Percentiles rank a stretch among this genome's conserved stretches.
These are phyloP conservation scores for Oxyria digyna DNA, from an alignment of 148 eudicot genomes.

Conservation along the genomic window DNA sequence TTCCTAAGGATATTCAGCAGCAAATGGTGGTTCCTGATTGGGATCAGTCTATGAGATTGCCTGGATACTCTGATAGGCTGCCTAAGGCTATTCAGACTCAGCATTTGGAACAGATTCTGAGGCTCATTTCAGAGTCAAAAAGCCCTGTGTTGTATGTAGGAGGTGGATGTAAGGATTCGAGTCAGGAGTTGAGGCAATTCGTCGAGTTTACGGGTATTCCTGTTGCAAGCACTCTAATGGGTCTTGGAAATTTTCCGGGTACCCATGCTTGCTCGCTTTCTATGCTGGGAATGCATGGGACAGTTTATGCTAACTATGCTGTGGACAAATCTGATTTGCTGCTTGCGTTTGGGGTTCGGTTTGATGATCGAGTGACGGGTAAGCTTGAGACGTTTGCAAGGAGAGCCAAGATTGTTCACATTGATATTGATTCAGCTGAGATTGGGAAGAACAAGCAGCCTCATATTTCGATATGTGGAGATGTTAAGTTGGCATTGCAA, in stretches of 20 bases:
- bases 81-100: conserved; percentile 29
- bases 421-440: conserved; percentile 88
- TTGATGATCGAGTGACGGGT: conserved; percentile 27
- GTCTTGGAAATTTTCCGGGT: too few relatives aligned
- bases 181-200: conserved; percentile 17
- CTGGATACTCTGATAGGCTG: conserved; percentile 60
- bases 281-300: conserved; percentile 75
- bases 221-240: conserved; percentile 61
- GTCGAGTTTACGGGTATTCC: conserved; percentile 57
- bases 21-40: conserved; percentile 65
- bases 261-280: conserved; percentile 34
- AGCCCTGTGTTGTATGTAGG: conserved; percentile 57
- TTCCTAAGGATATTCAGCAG: conserved; percentile 89
- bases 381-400: conserved; percentile 21
- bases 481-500: conserved; percentile 49
- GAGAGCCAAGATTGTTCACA: conserved; percentile 84
- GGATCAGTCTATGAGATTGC: conserved; percentile 45
- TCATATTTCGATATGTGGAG: conserved; percentile 68
- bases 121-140: conserved; percentile 56
- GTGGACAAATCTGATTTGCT: conserved; percentile 20
- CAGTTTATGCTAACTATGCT: conserved; percentile 57
- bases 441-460: conserved; percentile 94
- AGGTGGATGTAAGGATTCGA: conserved; percentile 20
- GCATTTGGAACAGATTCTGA: conserved; percentile 52
- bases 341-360: conserved; percentile 20